Conservation (phyloP, 805 yeast species). For the Saccharomyces cerevisiae region DNA sequence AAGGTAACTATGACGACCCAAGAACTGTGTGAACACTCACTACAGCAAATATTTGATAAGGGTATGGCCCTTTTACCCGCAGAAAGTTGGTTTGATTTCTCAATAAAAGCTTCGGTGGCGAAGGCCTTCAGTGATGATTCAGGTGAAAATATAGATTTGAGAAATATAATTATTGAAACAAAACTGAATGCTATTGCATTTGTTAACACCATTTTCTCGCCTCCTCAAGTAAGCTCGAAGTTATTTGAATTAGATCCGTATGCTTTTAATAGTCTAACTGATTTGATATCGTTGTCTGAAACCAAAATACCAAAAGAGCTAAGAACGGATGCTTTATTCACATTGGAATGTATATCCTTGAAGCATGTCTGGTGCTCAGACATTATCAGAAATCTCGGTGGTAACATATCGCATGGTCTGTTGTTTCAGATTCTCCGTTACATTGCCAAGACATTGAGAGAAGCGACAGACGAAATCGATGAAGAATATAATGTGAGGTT, state of each 20-base stretch:
- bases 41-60: conserved; percentile 56
- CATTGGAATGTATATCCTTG: conserved; percentile 61
- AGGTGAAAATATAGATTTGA: conserved; percentile 43
- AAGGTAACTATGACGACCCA: conserved; percentile 47
- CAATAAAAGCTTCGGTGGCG: conserved; percentile 52
- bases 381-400: conserved; percentile 68
- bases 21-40: conserved; percentile 43
- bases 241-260: conserved; percentile 68
- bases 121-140: conserved; percentile 62
- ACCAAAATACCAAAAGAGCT: conserved; percentile 44
- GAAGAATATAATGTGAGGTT: conserved; percentile 42
- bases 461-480: conserved; percentile 33
- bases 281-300: conserved; percentile 59
- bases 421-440: conserved; percentile 63
- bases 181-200: conserved; percentile 64
- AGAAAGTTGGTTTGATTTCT: conserved; percentile 56
- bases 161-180: conserved; percentile 52
- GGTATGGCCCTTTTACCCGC: conserved; percentile 52
- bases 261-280: conserved; percentile 59
- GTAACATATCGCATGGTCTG: conserved; percentile 79
- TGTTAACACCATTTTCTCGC: conserved; percentile 47
- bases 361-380: conserved; percentile 69
- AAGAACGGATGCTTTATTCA: conserved; percentile 51
- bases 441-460: conserved; percentile 44
- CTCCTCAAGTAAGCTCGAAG: conserved; percentile 52